These are phyloP conservation scores for Coccomyxa sp. DNA, from an alignment of 139 green algal genomes.

Conservation along the genomic window DNA sequence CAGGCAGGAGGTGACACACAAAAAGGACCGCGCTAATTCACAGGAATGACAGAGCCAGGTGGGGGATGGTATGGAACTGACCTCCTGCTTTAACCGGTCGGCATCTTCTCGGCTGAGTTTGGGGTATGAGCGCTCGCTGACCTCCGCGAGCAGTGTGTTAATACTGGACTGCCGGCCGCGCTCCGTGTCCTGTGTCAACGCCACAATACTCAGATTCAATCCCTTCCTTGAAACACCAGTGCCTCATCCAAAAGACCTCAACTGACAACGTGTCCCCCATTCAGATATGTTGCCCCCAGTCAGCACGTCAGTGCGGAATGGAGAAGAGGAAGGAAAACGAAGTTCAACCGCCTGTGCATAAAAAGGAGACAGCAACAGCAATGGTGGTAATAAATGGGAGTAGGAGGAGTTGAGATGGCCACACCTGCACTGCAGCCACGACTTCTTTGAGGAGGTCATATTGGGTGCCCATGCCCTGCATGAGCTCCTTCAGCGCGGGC, in stretches of 20 bases:
- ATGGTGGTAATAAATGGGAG: not conserved
- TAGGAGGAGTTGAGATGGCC: not conserved
- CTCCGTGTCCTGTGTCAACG: conserved; percentile 50
- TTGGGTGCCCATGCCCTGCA: conserved; percentile 41
- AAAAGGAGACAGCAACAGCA: not conserved
- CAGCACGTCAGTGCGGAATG: not conserved
- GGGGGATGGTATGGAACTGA: not conserved
- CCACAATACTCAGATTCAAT: not conserved
- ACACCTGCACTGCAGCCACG: conserved; percentile 17
- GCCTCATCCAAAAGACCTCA: not conserved
- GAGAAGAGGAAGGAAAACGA: not conserved
- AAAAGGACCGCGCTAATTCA: not conserved
- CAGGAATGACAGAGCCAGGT: not conserved
- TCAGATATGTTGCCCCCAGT: not conserved
- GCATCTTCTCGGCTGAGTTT: conserved; percentile 14
- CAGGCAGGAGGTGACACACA: not conserved
- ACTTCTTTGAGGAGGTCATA: conserved; percentile 48
- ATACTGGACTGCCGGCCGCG: conserved; percentile 45
- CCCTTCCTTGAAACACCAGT: not conserved
- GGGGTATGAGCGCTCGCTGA: conserved; percentile 8
- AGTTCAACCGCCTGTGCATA: not conserved
- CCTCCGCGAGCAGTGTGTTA: conserved; percentile 35
- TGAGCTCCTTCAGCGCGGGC: conserved; percentile 54
- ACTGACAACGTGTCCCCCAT: not conserved
- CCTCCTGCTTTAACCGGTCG: conserved; percentile 25